phyloP scores from a whole-genome alignment of 139 green algal species.

The Volvox africanus region DNA sequence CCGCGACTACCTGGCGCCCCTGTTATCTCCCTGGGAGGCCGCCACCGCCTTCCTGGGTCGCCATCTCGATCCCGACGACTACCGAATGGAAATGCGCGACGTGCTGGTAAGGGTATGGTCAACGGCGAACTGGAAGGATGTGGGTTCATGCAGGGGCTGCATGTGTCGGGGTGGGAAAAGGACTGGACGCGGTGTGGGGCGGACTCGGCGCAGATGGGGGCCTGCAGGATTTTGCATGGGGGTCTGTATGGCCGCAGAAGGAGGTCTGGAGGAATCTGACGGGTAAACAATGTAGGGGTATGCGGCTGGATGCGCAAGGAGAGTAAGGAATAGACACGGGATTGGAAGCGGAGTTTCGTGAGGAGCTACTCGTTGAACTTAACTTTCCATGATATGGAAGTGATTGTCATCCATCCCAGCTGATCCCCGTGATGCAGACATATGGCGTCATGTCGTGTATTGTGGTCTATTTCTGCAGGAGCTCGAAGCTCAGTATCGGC shows the following conservation, averaged over 20 bases:
- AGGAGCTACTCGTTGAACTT: no score
- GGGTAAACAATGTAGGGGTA: not conserved
- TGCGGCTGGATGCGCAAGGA: not conserved
- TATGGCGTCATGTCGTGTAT: no score
- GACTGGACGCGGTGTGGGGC: no score
- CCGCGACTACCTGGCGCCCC: constrained; percentile 90
- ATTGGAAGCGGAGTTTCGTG: not conserved
- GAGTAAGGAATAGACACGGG: not conserved
- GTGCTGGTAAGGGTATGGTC: not conserved
- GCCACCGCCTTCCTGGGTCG: constrained; percentile 71
- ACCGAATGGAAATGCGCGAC: constrained; percentile 34
- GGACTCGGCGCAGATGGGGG: no score
- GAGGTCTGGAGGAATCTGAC: no score
- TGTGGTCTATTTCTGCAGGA: not conserved
- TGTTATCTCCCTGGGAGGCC: constrained; percentile 95
- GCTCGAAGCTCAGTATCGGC: not conserved
- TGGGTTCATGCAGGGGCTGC: no score
- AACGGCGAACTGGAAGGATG: not conserved
- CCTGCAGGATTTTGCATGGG: no score
- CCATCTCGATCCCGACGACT: constrained; percentile 38
- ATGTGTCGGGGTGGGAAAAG: no score
- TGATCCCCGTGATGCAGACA: no score
- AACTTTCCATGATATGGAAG: not conserved
- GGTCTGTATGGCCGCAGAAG: no score
- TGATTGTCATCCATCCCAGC: no score